Conservation (phyloP, 164 flowering plant species). For the Dillenia turbinata region DNA sequence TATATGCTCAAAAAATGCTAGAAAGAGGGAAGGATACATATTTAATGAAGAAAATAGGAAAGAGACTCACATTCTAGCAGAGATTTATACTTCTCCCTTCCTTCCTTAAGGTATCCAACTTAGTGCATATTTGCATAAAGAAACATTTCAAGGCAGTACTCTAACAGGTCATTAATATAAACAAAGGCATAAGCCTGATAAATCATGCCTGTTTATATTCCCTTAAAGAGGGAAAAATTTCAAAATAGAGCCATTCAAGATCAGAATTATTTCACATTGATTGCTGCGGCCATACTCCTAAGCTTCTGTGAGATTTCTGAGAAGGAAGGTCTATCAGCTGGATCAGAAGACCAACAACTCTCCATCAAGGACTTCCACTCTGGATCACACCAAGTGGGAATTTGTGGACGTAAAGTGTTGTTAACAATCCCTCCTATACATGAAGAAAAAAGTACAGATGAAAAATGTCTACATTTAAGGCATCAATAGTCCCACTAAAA, state of each 20-base stretch:
- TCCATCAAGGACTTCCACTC: conserved; percentile 97
- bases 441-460: conserved; percentile 2
- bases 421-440: conserved; percentile 88
- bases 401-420: conserved; percentile 81
- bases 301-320: conserved; percentile 84
- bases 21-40: neutral
- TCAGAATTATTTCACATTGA: conserved; percentile 63
- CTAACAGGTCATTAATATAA: conserved; percentile 12
- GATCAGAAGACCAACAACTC: conserved; percentile 91
- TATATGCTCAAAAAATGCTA: neutral
- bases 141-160: conserved; percentile 22
- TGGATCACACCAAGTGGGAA: conserved; percentile 97
- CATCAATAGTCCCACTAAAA: neutral
- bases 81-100: conserved; percentile 20
- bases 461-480: neutral
- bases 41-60: neutral
- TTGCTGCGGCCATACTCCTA: conserved; percentile 90
- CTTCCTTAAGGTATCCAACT: conserved; percentile 11
- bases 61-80: conserved; percentile 31
- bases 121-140: conserved; percentile 17
- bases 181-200: conserved; percentile 17
- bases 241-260: conserved; percentile 8
- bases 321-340: conserved; percentile 80
- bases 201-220: conserved; percentile 15
- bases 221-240: conserved; percentile 17